phyloP scores from a whole-genome alignment of 2,329 filamentous ascomycete species.

The Teratosphaeria nubilosa region DNA sequence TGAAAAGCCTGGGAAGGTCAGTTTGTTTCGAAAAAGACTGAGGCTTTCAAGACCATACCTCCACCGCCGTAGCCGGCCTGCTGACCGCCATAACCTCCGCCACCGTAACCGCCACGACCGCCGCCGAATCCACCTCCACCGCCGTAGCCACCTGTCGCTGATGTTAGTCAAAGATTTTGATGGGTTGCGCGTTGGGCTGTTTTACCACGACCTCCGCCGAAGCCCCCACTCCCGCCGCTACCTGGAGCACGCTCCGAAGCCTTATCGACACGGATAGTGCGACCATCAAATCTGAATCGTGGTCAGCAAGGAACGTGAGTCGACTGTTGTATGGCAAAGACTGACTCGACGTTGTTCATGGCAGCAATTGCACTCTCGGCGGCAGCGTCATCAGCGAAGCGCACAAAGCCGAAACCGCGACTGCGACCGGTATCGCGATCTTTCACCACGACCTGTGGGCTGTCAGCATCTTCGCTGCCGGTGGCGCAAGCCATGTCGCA shows the following conservation, averaged over 20 bases:
- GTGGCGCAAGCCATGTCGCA: not conserved
- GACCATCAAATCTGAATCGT: slow-evolving; percentile 75
- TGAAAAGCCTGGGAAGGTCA: slow-evolving; percentile 1
- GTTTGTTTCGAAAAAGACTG: not conserved
- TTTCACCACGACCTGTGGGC: slow-evolving; percentile 78
- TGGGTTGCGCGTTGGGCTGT: not conserved
- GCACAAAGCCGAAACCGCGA: slow-evolving; percentile 94
- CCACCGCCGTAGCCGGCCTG: slow-evolving; percentile 11
- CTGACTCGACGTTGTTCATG: slow-evolving; percentile 89
- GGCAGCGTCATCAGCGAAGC: slow-evolving; percentile 67
- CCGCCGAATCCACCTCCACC: slow-evolving; percentile 16
- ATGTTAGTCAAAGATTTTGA: not conserved
- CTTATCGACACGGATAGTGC: slow-evolving; percentile 89
- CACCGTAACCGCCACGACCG: slow-evolving; percentile 16
- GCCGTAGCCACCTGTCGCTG: slow-evolving; percentile 12
- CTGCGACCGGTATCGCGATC: slow-evolving; percentile 94
- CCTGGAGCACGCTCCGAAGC: slow-evolving; percentile 70
- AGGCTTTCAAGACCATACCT: slow-evolving; percentile 2
- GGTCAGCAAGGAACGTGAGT: not conserved
- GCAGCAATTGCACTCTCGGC: slow-evolving; percentile 64
- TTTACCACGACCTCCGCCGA: slow-evolving; percentile 28
- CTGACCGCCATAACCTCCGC: slow-evolving; percentile 14
- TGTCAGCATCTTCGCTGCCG: slow-evolving; percentile 3
- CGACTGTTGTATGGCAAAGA: slow-evolving; percentile 2
- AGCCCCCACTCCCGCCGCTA: slow-evolving; percentile 39